Conservation (phyloP, 1,284 basidiomycete genomes). For the Ganoderma multipileum region DNA sequence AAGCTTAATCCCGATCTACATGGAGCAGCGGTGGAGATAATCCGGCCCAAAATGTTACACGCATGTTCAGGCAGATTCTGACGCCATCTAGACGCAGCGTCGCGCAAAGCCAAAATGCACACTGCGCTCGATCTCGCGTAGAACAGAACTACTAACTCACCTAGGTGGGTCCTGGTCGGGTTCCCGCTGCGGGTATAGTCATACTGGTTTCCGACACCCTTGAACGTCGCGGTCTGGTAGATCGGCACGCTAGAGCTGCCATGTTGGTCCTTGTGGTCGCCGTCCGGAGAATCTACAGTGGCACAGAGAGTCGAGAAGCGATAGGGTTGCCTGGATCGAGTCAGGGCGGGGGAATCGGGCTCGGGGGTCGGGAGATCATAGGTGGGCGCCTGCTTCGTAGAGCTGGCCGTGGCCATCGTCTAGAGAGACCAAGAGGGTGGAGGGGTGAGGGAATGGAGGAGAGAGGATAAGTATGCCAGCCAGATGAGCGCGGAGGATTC, state of each 20-base stretch:
- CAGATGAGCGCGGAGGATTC: slow-evolving; percentile 10
- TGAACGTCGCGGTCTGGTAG: slow-evolving; percentile 98
- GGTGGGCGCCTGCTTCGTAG: slow-evolving; percentile 21
- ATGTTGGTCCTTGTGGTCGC: slow-evolving; percentile 92
- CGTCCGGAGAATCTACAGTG: slow-evolving; percentile 81
- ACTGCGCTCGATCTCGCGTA: background rate
- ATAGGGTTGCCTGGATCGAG: slow-evolving; percentile 70
- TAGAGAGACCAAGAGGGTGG: slow-evolving; percentile 3
- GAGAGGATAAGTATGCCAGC: slow-evolving; percentile 9
- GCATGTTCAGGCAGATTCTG: background rate
- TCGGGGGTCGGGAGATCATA: slow-evolving; percentile 75
- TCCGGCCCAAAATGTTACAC: background rate
- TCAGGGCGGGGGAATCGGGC: slow-evolving; percentile 69
- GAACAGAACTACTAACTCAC: slow-evolving; percentile 52
- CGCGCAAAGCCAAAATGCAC: background rate
- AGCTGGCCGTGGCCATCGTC: slow-evolving; percentile 26
- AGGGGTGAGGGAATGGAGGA: slow-evolving; percentile 1
- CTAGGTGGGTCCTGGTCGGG: slow-evolving; percentile 93
- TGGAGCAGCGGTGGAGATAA: background rate
- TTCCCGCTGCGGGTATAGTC: slow-evolving; percentile 98
- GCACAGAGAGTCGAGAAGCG: slow-evolving; percentile 89
- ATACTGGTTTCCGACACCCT: slow-evolving; percentile 89
- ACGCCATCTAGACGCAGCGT: background rate
- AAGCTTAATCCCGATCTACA: background rate
- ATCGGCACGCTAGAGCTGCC: slow-evolving; percentile 95